Conservation (phyloP, 208 protist species). For the Leishmania major region DNA sequence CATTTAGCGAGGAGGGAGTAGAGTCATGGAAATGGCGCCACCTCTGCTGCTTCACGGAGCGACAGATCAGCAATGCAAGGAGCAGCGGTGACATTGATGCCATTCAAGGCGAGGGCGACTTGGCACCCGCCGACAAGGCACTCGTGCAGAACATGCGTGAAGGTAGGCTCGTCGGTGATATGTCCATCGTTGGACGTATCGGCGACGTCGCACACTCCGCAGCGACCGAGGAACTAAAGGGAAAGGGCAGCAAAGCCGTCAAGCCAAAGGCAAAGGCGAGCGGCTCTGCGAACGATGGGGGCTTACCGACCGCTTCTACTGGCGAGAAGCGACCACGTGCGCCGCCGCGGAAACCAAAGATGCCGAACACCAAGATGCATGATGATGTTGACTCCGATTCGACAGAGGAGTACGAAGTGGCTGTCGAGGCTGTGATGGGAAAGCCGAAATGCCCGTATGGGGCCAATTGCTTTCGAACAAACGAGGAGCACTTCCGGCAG, state of each 20-base stretch:
- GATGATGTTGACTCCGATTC: constrained; percentile 57
- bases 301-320: neutral
- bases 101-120: constrained; percentile 66
- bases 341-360: constrained; percentile 16
- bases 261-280: constrained; percentile 24
- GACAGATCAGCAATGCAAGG: constrained; percentile 70
- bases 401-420: constrained; percentile 78
- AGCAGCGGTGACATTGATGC: constrained; percentile 53
- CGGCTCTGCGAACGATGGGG: neutral
- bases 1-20: constrained; percentile 41
- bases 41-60: constrained; percentile 85
- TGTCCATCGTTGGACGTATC: constrained; percentile 55
- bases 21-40: constrained; percentile 82
- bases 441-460: constrained; percentile 73
- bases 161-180: constrained; percentile 55
- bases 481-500: constrained; percentile 61
- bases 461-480: constrained; percentile 67
- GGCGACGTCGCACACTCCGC: constrained; percentile 70
- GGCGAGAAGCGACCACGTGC: constrained; percentile 23
- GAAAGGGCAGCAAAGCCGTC: constrained; percentile 22
- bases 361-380: constrained; percentile 1
- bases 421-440: constrained; percentile 36
- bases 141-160: constrained; percentile 67
- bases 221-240: constrained; percentile 28
- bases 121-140: constrained; percentile 55